A percentile compares a stretch with the other conserved stretches of the same genome.
Conservation (phyloP, 306 rosid species). For the Inga laurina region DNA sequence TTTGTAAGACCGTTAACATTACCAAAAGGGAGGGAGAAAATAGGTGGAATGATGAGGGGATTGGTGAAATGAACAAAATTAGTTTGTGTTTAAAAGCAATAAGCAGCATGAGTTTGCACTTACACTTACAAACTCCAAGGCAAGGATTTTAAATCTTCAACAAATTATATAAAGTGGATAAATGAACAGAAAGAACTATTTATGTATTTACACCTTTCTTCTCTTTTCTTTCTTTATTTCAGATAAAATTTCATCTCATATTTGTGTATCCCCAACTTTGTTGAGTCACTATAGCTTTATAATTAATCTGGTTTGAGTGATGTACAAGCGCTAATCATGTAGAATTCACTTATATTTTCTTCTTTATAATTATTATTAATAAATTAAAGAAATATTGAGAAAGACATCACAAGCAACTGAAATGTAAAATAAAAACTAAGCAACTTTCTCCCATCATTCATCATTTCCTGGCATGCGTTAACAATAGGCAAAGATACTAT, state of each 20-base stretch:
- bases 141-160: background rate
- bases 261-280: background rate
- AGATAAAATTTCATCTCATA: background rate
- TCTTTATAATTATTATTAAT: background rate
- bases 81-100: background rate
- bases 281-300: background rate
- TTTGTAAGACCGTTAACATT: constrained; percentile 18
- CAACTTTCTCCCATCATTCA: background rate
- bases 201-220: background rate
- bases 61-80: background rate
- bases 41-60: background rate
- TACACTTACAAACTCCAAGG: background rate
- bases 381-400: background rate
- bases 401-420: background rate
- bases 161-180: background rate
- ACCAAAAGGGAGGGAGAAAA: constrained; percentile 4
- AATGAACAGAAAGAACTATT: background rate
- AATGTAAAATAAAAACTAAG: background rate
- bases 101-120: background rate
- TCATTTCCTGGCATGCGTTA: constrained; percentile 24
- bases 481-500: constrained; percentile 1
- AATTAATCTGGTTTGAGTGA: background rate
- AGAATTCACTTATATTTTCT: background rate
- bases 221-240: background rate
- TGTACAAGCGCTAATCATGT: background rate